These are phyloP conservation scores for Raddia guianensis DNA, from an alignment of 176 grass and related monocot genomes.

Conservation along the genomic window DNA sequence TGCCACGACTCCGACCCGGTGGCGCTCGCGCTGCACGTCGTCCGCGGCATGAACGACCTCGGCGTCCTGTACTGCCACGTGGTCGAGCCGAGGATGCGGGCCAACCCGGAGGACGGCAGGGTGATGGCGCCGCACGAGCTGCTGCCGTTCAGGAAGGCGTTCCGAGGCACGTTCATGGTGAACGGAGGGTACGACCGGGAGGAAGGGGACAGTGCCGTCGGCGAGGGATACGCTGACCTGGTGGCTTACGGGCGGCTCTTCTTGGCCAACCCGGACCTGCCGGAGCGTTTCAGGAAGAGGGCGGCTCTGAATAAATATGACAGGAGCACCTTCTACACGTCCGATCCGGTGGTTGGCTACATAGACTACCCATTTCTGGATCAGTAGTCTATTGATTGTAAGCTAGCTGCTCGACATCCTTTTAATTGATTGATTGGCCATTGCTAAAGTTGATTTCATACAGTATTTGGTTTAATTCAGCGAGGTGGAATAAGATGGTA, in stretches of 20 bases:
- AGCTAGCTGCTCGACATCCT: too few species aligned
- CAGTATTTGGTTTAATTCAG: too few species aligned
- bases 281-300: not conserved
- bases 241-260: slow-evolving; percentile 21
- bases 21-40: slow-evolving; percentile 17
- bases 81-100: slow-evolving; percentile 31
- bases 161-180: slow-evolving; percentile 28
- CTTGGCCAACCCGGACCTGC: slow-evolving; percentile 40
- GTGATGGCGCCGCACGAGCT: not conserved
- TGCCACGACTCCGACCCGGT: slow-evolving; percentile 28
- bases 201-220: slow-evolving; percentile 17
- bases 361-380: slow-evolving; percentile 35
- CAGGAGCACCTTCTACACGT: slow-evolving; percentile 35
- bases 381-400: too few species aligned
- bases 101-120: not conserved
- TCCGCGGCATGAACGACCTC: not conserved
- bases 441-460: too few species aligned
- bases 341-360: slow-evolving; percentile 30
- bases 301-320: slow-evolving; percentile 36
- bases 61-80: slow-evolving; percentile 33
- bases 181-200: slow-evolving; percentile 30
- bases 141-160: slow-evolving; percentile 13
- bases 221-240: not conserved
- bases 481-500: too few species aligned
- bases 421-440: too few species aligned